A percentile compares a stretch with the other conserved stretches of the same genome.
phyloP scores from a whole-genome alignment of 2,329 filamentous ascomycete species.

The Chrysosporium queenslandicum region DNA sequence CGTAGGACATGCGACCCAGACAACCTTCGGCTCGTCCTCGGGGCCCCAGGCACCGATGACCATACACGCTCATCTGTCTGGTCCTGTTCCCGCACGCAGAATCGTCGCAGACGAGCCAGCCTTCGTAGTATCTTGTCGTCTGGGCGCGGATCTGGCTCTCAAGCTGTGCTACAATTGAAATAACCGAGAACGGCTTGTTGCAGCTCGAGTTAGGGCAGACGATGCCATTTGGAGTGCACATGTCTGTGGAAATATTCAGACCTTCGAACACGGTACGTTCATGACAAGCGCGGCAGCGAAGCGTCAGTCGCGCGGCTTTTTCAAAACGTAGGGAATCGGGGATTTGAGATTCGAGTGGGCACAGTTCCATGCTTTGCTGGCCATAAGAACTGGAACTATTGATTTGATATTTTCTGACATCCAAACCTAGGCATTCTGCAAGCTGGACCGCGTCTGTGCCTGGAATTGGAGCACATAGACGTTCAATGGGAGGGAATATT shows the following conservation, averaged over 20 bases:
- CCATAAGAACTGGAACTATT: constrained; percentile 47
- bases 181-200: constrained; percentile 51
- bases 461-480: constrained; percentile 88
- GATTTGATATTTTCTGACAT: constrained; percentile 76
- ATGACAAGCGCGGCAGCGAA: constrained; percentile 77
- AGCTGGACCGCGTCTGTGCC: constrained; percentile 85
- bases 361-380: constrained; percentile 58
- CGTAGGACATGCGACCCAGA: constrained; percentile 76
- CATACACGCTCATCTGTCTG: constrained; percentile 86
- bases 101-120: constrained; percentile 85
- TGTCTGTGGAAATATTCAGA: constrained; percentile 48
- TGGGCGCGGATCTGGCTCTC: constrained; percentile 72
- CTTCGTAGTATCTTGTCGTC: constrained; percentile 80
- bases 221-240: constrained; percentile 64
- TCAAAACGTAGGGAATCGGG: constrained; percentile 84
- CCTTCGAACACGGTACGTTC: constrained; percentile 65
- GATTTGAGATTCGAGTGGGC: constrained; percentile 87
- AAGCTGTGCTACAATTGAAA: constrained; percentile 75
- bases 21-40: constrained; percentile 77
- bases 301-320: constrained; percentile 62
- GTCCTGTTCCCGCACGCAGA: constrained; percentile 76
- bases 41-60: constrained; percentile 77
- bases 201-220: constrained; percentile 58
- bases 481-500: constrained; percentile 94
- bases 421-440: constrained; percentile 86